These are phyloP conservation scores for Lactifluus hygrophoroides DNA, from an alignment of 768 basidiomycete species.

Conservation along the genomic window DNA sequence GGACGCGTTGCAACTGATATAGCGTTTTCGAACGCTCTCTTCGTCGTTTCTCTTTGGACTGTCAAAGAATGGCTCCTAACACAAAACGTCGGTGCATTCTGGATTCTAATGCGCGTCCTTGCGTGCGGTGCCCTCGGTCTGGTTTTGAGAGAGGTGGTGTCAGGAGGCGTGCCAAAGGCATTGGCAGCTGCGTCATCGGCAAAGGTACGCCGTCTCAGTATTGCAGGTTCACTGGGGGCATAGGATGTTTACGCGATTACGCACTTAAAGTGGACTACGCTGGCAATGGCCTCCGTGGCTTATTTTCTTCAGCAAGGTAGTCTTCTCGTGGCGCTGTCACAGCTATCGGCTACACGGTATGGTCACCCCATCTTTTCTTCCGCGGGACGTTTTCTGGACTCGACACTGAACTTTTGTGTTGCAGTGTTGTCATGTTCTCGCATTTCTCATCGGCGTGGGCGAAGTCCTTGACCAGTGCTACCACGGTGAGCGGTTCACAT, in stretches of 20 bases:
- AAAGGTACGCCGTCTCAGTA: conserved; percentile 35
- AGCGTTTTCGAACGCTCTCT: conserved; percentile 51
- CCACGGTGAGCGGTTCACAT: conserved; percentile 35
- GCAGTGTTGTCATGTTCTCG: conserved; percentile 58
- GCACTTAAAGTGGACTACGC: conserved; percentile 52
- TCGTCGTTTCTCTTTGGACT: conserved; percentile 52
- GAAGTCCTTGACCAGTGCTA: conserved; percentile 40
- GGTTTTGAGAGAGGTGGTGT: conserved; percentile 49
- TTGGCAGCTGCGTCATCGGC: conserved; percentile 35
- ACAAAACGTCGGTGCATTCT: conserved; percentile 62
- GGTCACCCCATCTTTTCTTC: conserved; percentile 14
- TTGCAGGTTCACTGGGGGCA: not conserved
- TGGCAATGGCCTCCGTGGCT: conserved; percentile 58
- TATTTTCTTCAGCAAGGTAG: conserved; percentile 61
- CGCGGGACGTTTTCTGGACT: conserved; percentile 1
- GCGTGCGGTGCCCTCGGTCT: conserved; percentile 64
- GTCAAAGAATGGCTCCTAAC: conserved; percentile 61
- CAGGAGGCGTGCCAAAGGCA: conserved; percentile 45
- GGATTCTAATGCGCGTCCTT: conserved; percentile 66
- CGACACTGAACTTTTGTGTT: no score
- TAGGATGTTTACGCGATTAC: not conserved
- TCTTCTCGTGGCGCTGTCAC: conserved; percentile 59
- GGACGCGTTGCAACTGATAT: conserved; percentile 30
- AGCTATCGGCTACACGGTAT: conserved; percentile 60
- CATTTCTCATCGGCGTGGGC: conserved; percentile 67